phyloP scores from a whole-genome alignment of 345 rosid species.

The Moringa oleifera region DNA sequence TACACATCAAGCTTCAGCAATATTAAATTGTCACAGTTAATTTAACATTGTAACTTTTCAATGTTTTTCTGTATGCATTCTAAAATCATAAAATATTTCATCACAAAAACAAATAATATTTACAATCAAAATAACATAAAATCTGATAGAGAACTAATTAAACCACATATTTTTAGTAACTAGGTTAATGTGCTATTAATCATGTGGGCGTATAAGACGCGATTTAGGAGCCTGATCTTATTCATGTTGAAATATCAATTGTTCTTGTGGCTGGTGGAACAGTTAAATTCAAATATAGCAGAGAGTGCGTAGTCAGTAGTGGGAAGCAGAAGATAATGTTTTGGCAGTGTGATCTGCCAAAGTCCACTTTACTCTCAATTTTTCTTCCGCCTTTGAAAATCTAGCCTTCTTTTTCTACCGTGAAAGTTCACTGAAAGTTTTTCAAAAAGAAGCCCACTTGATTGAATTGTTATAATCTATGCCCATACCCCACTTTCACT shows the following conservation, averaged over 20 bases:
- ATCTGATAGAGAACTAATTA: background rate
- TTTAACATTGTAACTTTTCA: too few relatives aligned
- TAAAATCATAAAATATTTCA: too few relatives aligned
- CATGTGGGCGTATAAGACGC: too few relatives aligned
- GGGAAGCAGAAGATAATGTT: slow-evolving; percentile 27
- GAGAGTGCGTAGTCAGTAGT: slow-evolving; percentile 12
- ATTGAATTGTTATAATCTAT: slow-evolving; percentile 21
- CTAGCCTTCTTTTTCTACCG: slow-evolving; percentile 13
- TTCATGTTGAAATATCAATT: too few relatives aligned
- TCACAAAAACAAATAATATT: too few relatives aligned
- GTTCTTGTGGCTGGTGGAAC: background rate
- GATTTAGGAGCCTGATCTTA: too few relatives aligned
- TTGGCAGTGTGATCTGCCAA: slow-evolving; percentile 12
- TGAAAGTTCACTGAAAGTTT: slow-evolving; percentile 16
- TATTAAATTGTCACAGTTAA: too few relatives aligned
- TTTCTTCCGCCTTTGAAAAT: slow-evolving; percentile 4
- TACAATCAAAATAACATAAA: background rate
- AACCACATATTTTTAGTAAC: background rate
- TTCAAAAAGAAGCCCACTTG: slow-evolving; percentile 29
- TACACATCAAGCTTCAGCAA: too few relatives aligned
- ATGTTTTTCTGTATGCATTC: too few relatives aligned
- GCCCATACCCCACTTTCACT: slow-evolving; percentile 17
- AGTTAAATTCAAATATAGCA: too few relatives aligned
- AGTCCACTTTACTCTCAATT: slow-evolving; percentile 3
- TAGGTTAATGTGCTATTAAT: too few relatives aligned